A percentile compares a stretch with the other conserved stretches of the same genome.
These are phyloP conservation scores for Alternaria gansuensis DNA, from an alignment of 2,329 filamentous ascomycete species.

Conservation along the genomic window DNA sequence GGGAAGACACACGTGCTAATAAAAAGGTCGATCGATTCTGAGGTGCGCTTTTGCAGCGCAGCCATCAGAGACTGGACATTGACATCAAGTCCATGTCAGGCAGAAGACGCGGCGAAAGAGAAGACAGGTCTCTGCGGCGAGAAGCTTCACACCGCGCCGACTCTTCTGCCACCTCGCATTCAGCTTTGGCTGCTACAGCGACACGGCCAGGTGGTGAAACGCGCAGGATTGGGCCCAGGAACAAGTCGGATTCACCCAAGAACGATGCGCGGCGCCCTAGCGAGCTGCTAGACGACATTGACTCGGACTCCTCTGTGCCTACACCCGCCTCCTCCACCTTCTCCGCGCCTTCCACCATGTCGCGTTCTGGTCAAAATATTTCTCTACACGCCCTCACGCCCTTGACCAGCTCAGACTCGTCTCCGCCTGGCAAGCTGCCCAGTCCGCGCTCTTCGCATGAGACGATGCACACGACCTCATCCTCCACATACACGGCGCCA, in stretches of 20 bases:
- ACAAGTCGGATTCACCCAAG: conserved; percentile 33
- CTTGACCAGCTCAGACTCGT: conserved; percentile 72
- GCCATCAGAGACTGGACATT: conserved; percentile 81
- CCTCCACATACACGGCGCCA: conserved; percentile 45
- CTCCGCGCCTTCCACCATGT: conserved; percentile 64
- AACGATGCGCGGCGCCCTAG: conserved; percentile 54
- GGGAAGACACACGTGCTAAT: conserved; percentile 36
- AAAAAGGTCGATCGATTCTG: conserved; percentile 64
- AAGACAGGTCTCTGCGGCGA: conserved; percentile 35
- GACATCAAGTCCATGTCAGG: conserved; percentile 70
- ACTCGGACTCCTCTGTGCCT: conserved; percentile 71
- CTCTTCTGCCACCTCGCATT: conserved; percentile 32
- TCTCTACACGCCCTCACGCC: conserved; percentile 68
- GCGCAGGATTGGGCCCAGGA: conserved; percentile 26
- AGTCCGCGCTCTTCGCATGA: conserved; percentile 62
- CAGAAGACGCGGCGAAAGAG: conserved; percentile 53
- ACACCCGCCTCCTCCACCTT: conserved; percentile 73
- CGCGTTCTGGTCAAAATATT: conserved; percentile 64
- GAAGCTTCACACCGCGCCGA: conserved; percentile 38
- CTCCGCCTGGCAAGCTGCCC: conserved; percentile 65
- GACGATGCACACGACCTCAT: conserved; percentile 44
- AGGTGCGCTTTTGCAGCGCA: conserved; percentile 79
- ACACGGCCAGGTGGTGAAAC: conserved; percentile 25
- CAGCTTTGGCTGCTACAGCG: conserved; percentile 28
- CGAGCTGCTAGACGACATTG: conserved; percentile 74